These are phyloP conservation scores for Phaffia tasmanica DNA, from an alignment of 768 basidiomycete genomes.

Conservation along the genomic window DNA sequence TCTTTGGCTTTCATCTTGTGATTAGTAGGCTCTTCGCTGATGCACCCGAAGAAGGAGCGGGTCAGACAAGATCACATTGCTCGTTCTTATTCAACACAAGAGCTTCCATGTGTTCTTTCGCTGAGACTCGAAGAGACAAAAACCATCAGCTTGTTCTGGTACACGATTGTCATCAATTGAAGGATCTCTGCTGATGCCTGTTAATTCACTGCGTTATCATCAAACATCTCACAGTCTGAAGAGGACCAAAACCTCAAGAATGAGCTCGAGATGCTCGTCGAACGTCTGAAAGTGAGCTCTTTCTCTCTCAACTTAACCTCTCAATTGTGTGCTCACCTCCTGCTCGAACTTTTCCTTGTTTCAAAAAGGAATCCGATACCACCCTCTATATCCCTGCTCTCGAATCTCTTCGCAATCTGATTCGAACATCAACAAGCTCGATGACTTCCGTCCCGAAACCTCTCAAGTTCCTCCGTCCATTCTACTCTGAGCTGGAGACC, in stretches of 20 bases:
- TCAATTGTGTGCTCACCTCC: background rate
- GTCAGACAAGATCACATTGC: background rate
- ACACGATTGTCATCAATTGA: background rate
- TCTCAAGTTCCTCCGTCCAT: constrained; percentile 89
- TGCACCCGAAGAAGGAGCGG: background rate
- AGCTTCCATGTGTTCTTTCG: background rate
- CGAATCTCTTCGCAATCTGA: constrained; percentile 83
- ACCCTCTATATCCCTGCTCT: constrained; percentile 77
- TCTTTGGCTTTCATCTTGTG: too few species aligned
- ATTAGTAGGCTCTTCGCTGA: too few species aligned
- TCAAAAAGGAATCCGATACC: constrained; percentile 67
- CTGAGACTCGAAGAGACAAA: constrained; percentile 6
- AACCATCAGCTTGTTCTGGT: background rate
- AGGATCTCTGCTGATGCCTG: background rate
- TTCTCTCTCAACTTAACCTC: background rate
- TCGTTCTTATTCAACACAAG: background rate
- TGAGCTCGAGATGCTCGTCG: constrained; percentile 93
- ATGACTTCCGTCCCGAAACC: constrained; percentile 99
- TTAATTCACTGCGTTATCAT: background rate
- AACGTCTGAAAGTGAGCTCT: constrained; percentile 69
- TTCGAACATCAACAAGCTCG: constrained; percentile 90
- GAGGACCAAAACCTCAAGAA: constrained; percentile 87
- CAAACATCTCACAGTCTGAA: constrained; percentile 55
- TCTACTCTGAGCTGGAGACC: constrained; percentile 79
- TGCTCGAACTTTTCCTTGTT: background rate